These are phyloP conservation scores for Diaporthe humulicola DNA, from an alignment of 2,329 filamentous ascomycete genomes.

Conservation along the genomic window DNA sequence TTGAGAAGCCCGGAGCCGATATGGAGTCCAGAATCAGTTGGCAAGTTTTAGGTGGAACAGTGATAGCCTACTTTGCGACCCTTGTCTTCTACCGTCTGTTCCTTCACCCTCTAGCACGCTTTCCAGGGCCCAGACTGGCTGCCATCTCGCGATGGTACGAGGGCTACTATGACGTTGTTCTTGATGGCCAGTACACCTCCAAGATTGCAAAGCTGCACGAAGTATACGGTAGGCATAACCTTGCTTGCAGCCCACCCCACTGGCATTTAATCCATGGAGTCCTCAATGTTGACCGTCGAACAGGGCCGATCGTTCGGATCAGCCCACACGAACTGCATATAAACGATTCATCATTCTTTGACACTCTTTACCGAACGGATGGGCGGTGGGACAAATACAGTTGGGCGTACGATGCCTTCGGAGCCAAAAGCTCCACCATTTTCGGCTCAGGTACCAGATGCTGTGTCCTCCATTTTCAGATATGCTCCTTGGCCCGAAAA, in stretches of 20 bases:
- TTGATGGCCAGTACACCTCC: slow-evolving; percentile 57
- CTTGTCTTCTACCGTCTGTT: slow-evolving; percentile 46
- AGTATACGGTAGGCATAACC: slow-evolving; percentile 54
- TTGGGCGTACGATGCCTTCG: slow-evolving; percentile 32
- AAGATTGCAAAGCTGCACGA: slow-evolving; percentile 57
- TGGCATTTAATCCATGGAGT: too few relatives aligned
- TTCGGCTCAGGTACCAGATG: slow-evolving; percentile 26
- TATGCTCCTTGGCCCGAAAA: not conserved
- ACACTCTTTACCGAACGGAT: slow-evolving; percentile 38
- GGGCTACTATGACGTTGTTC: slow-evolving; percentile 58
- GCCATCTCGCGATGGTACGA: slow-evolving; percentile 56
- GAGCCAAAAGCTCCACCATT: slow-evolving; percentile 6
- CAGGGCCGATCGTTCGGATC: slow-evolving; percentile 41
- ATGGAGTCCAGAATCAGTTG: not conserved
- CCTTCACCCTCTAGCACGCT: slow-evolving; percentile 54
- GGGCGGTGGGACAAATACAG: slow-evolving; percentile 36
- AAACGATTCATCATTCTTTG: slow-evolving; percentile 38
- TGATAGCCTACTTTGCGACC: not conserved
- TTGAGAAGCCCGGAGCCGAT: not conserved
- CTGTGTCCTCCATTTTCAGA: not conserved
- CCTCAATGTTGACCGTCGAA: not conserved
- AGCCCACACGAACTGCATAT: slow-evolving; percentile 41
- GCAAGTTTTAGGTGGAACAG: not conserved
- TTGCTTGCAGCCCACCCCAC: not conserved
- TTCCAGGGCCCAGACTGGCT: slow-evolving; percentile 56